Base-by-base conservation (phyloP, 257 asterid genomes). In the Penstemon eatonii region DNA sequence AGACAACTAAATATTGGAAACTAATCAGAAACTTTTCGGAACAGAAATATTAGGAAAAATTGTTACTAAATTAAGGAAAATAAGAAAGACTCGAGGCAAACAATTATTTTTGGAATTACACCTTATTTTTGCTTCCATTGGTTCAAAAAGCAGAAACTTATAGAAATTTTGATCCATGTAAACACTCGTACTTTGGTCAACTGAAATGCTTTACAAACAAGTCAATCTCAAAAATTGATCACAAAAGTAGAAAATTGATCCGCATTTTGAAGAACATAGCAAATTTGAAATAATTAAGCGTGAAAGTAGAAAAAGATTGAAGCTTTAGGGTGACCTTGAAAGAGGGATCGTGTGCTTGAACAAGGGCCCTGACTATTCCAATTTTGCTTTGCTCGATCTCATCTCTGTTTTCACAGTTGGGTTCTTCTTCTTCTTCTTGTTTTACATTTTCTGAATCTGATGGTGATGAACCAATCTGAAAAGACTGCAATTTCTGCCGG, bases 401-500 rank as follows among this genome's bases (percentile, higher is more conserved):
- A 36, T 77, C 75, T 36, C 51, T 65, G 44, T 65, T 76, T 6
- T 57, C 82, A 5, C 75, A 42, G 13, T 44, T 59, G 47, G n/a
- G 19, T 12, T 46, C 64, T 49, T 59, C 79, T 36, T 74, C 72
- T 52, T 68, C 69, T 62, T 46, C 51, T 36, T 68, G 56, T 45
- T 54, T 68, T 51, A 3, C 53, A 41, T 61, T 19, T 67, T 19
- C 64, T n/a, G 3, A 11, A 4, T 82, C 56, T 6, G 70, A 38
- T 11, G 15, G 25, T 4, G 79, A 18, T n/a, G 89, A 67, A 45
- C 67, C 64, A 47, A 44, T 63, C 66, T 75, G 69, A 8, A 84
- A 42, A 62, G 82, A 47, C 73, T 76, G 84, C 69, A 86, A 67
- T 66, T 84, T 92, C 69, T 82, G 81, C 40, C 87, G 82, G 70